These are phyloP conservation scores for Coniella lustricola DNA, from an alignment of 2,329 filamentous ascomycete species.

Conservation along the genomic window DNA sequence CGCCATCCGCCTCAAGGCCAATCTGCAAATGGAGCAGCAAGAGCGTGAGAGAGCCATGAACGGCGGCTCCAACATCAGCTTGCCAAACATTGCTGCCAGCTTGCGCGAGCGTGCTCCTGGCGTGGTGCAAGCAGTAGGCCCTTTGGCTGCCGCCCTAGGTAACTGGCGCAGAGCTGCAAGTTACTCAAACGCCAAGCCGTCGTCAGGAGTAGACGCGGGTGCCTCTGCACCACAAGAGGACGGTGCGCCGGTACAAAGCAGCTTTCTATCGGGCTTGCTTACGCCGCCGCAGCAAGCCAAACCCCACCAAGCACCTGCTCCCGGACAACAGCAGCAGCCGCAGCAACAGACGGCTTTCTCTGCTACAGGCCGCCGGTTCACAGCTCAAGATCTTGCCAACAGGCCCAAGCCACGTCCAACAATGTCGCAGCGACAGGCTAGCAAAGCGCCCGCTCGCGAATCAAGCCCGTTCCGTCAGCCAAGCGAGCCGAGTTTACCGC, in stretches of 20 bases:
- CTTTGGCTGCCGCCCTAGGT: slow-evolving; percentile 83
- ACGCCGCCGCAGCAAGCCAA: slow-evolving; percentile 83
- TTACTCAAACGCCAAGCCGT: slow-evolving; percentile 40
- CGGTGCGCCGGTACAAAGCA: slow-evolving; percentile 43
- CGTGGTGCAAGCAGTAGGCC: slow-evolving; percentile 73
- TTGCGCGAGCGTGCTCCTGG: slow-evolving; percentile 73
- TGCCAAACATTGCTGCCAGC: slow-evolving; percentile 71
- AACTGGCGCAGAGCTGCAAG: slow-evolving; percentile 75
- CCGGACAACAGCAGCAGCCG: slow-evolving; percentile 18
- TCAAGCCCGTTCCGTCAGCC: slow-evolving; percentile 36
- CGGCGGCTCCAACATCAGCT: slow-evolving; percentile 56
- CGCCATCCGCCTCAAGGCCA: slow-evolving; percentile 85
- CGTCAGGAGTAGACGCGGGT: slow-evolving; percentile 26
- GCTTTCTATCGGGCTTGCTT: slow-evolving; percentile 71
- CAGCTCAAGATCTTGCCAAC: slow-evolving; percentile 41
- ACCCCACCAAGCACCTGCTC: slow-evolving; percentile 51
- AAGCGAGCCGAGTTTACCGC: slow-evolving; percentile 32
- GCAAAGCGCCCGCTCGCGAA: slow-evolving; percentile 30
- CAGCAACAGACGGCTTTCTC: slow-evolving; percentile 51
- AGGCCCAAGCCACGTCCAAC: slow-evolving; percentile 25
- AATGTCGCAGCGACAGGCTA: slow-evolving; percentile 29
- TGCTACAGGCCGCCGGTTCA: slow-evolving; percentile 52
- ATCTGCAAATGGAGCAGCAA: slow-evolving; percentile 96
- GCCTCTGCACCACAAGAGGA: slow-evolving; percentile 55
- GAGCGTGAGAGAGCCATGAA: slow-evolving; percentile 81